A percentile compares a stretch with the other conserved stretches of the same genome.
phyloP scores from a whole-genome alignment of 2,329 filamentous ascomycete genomes.

The Hypoxylon sp. region DNA sequence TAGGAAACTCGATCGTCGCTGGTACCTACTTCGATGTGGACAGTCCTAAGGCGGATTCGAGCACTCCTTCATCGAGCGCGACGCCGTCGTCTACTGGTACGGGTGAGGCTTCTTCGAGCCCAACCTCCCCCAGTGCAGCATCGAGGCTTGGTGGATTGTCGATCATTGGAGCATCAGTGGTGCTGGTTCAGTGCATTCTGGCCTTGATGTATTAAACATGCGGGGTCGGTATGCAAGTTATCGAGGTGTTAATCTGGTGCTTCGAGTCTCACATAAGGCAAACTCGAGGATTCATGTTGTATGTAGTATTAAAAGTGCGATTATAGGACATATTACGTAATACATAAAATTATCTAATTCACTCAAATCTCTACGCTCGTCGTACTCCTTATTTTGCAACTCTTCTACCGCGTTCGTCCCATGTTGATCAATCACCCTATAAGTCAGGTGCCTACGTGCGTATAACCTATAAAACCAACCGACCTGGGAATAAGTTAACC shows the following conservation, averaged over 20 bases:
- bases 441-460: not conserved
- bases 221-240: not conserved
- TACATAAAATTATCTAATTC: not conserved
- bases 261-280: not conserved
- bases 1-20: conserved; percentile 14
- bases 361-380: not conserved
- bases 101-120: conserved; percentile 12
- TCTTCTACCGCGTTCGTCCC: not conserved
- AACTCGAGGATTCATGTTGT: not conserved
- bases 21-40: conserved; percentile 21
- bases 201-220: not conserved
- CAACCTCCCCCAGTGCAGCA: conserved; percentile 6
- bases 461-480: not conserved
- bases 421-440: not conserved
- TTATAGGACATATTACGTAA: not conserved
- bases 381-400: no score
- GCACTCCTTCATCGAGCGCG: not conserved
- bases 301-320: not conserved
- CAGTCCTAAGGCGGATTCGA: conserved; percentile 10
- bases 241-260: not conserved
- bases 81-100: conserved; percentile 11
- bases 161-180: not conserved
- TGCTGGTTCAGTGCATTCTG: not conserved
- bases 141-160: conserved; percentile 4
- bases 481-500: not conserved